phyloP scores from a whole-genome alignment of 2,329 filamentous ascomycete genomes.

The Aphanocladium album region DNA sequence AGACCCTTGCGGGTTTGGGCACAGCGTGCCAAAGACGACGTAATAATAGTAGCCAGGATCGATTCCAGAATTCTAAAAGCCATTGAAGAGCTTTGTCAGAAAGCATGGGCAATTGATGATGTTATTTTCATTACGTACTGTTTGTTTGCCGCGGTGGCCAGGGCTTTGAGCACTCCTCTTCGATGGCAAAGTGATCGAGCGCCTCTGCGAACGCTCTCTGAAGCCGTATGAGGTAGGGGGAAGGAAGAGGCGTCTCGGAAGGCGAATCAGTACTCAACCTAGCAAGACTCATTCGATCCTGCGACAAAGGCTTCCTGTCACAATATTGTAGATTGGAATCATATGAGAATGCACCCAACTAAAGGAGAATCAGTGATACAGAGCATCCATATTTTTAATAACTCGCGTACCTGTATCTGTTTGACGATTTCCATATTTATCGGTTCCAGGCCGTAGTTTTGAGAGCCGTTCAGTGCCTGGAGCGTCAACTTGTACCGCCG shows the following conservation, averaged over 20 bases:
- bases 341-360: background rate
- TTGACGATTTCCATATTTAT: background rate
- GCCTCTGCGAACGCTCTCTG: background rate
- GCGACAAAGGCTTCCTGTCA: background rate
- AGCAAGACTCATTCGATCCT: background rate
- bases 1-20: background rate
- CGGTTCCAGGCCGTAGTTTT: background rate
- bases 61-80: background rate
- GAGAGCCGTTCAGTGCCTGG: too few relatives aligned
- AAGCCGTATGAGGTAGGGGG: background rate
- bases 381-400: too few relatives aligned
- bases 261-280: background rate
- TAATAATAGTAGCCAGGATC: constrained; percentile 1
- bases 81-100: background rate
- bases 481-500: background rate
- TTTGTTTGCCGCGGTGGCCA: background rate
- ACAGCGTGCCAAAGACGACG: background rate
- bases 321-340: background rate
- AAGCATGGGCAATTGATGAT: background rate
- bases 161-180: background rate
- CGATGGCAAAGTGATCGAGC: background rate
- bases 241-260: background rate
- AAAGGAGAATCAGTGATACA: background rate
- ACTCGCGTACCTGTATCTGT: background rate
- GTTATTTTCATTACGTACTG: background rate